These are phyloP conservation scores for Candida cerambycidarum DNA, from an alignment of 805 yeast genomes.

Conservation along the genomic window DNA sequence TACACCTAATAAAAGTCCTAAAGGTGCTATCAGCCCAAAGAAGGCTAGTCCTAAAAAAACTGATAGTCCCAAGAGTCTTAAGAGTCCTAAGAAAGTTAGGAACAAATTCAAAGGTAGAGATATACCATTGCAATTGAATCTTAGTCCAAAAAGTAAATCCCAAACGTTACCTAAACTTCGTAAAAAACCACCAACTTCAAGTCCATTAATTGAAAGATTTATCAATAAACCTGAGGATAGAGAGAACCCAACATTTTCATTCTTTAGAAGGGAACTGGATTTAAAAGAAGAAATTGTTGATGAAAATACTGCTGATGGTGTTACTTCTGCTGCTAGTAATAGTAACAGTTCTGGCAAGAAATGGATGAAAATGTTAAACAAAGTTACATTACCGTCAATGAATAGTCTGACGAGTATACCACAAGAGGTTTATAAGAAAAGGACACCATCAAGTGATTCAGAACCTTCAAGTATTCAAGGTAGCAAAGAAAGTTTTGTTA, in stretches of 20 bases:
- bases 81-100: constrained; percentile 1
- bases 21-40: neutral
- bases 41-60: neutral
- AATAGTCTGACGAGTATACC: neutral
- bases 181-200: constrained; percentile 13
- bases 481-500: neutral
- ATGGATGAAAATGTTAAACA: constrained; percentile 16
- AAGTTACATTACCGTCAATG: neutral
- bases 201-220: constrained; percentile 12
- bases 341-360: constrained; percentile 6
- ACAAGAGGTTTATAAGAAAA: constrained; percentile 1
- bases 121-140: constrained; percentile 12
- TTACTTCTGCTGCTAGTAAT: neutral
- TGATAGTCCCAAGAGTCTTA: constrained; percentile 3
- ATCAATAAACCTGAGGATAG: constrained; percentile 4
- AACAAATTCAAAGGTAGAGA: constrained; percentile 8
- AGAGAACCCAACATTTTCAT: neutral
- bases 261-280: constrained; percentile 1
- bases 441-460: neutral
- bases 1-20: constrained; percentile 3
- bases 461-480: neutral
- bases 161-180: constrained; percentile 2
- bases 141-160: constrained; percentile 2
- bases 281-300: neutral
- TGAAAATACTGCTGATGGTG: neutral